Conservation (phyloP, 176 grass and related monocot species). For the Lolium rigidum region DNA sequence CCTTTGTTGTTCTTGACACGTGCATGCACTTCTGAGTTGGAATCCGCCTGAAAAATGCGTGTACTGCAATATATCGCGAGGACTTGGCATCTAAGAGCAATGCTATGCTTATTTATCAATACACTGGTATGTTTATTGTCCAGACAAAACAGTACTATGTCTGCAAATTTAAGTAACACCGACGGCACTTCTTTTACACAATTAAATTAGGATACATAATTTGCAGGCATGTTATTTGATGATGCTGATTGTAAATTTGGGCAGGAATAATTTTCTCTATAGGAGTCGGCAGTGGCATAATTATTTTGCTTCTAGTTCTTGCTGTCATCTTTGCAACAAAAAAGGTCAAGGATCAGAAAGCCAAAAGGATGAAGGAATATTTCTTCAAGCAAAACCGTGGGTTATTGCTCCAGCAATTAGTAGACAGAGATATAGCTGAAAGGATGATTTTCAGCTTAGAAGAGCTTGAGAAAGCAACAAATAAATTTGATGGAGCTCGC, state of each 20-base stretch:
- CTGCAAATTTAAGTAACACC: background rate
- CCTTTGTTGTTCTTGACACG: background rate
- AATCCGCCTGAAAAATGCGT: background rate
- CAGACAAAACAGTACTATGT: background rate
- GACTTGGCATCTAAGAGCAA: background rate
- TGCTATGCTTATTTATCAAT: background rate
- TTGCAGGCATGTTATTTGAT: background rate
- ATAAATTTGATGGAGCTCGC: conserved; percentile 53
- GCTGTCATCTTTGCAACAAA: conserved; percentile 34
- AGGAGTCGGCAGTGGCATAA: conserved; percentile 41
- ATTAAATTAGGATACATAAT: background rate
- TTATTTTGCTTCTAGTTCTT: conserved; percentile 50
- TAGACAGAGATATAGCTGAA: conserved; percentile 59
- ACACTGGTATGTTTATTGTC: background rate
- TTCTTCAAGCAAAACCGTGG: conserved; percentile 66
- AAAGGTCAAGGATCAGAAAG: conserved; percentile 42
- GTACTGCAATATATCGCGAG: background rate
- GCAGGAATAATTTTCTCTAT: conserved; percentile 32
- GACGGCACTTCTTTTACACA: background rate
- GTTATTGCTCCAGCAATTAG: conserved; percentile 51
- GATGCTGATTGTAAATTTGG: background rate
- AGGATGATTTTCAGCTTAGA: conserved; percentile 64
- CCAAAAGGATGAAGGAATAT: conserved; percentile 44
- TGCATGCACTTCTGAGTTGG: background rate
- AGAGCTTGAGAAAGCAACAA: conserved; percentile 64